Conservation (phyloP, 805 yeast genomes). For the Saturnispora saitoi region DNA sequence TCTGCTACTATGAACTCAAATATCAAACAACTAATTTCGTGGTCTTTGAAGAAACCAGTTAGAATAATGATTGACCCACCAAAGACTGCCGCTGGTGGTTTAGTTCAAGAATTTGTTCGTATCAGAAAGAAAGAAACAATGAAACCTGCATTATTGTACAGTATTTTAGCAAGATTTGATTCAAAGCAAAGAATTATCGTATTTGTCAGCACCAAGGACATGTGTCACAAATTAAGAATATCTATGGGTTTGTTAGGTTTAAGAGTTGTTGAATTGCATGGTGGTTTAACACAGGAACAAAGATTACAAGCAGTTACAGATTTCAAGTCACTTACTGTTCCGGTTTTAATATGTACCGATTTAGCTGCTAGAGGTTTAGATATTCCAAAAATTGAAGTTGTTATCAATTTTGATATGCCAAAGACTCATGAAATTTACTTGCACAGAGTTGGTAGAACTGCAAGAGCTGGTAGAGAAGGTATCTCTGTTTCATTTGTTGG, state of each 20-base stretch:
- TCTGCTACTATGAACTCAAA: constrained; percentile 98
- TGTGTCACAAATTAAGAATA: constrained; percentile 80
- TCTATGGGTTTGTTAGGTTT: constrained; percentile 65
- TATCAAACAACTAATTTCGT: constrained; percentile 77
- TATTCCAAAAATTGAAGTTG: constrained; percentile 95
- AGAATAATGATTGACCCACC: constrained; percentile 96
- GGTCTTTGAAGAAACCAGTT: constrained; percentile 85
- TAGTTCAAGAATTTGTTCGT: constrained; percentile 90
- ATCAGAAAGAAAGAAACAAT: constrained; percentile 80
- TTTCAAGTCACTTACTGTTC: constrained; percentile 75
- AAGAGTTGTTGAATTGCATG: constrained; percentile 74
- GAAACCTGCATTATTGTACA: constrained; percentile 75
- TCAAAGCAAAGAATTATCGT: constrained; percentile 68
- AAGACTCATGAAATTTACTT: constrained; percentile 82
- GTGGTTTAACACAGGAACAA: constrained; percentile 84
- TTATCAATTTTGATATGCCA: constrained; percentile 94
- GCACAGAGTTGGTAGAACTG: constrained; percentile 98
- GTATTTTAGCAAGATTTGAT: constrained; percentile 61
- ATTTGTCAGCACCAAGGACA: constrained; percentile 85
- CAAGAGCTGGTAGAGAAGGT: constrained; percentile 98
- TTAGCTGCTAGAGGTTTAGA: constrained; percentile 98
- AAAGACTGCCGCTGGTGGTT: constrained; percentile 83
- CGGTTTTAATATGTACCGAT: constrained; percentile 91
- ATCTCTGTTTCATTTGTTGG: constrained; percentile 89
- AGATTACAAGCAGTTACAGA: constrained; percentile 77